phyloP scores from a whole-genome alignment of 306 rosid genomes.

The Coriaria nepalensis region DNA sequence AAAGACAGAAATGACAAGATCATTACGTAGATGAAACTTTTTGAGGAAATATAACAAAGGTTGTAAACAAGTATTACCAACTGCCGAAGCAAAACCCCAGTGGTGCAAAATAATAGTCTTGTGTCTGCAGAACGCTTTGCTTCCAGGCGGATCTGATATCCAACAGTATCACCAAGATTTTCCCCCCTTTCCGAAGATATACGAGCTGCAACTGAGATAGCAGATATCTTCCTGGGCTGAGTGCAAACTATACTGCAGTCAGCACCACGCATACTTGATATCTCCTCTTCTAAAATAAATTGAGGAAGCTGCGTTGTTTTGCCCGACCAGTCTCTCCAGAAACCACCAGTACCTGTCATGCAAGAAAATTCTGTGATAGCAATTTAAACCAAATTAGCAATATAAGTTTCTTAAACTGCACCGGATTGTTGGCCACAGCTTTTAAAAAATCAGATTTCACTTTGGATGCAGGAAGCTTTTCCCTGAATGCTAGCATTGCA shows the following conservation, averaged over 20 bases:
- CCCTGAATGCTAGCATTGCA: constrained; percentile 61
- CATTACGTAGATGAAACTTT: background rate
- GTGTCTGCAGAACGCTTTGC: constrained; percentile 72
- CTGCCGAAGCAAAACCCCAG: constrained; percentile 87
- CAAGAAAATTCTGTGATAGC: constrained; percentile 8
- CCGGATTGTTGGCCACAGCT: constrained; percentile 81
- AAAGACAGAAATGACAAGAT: background rate
- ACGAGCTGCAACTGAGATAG: constrained; percentile 91
- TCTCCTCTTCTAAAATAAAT: constrained; percentile 80
- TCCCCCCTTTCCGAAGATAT: constrained; percentile 89
- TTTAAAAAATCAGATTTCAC: constrained; percentile 68
- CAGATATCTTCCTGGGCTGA: constrained; percentile 97
- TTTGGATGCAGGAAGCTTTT: constrained; percentile 78
- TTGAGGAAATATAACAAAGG: constrained; percentile 6
- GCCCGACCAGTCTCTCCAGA: constrained; percentile 99
- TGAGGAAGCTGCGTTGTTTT: constrained; percentile 95
- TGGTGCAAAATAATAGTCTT: constrained; percentile 80
- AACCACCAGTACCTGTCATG: constrained; percentile 74
- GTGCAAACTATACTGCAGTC: constrained; percentile 80
- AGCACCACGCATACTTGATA: constrained; percentile 56
- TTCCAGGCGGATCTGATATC: constrained; percentile 93
- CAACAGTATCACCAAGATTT: constrained; percentile 76
- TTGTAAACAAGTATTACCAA: constrained; percentile 43
- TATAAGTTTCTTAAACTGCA: constrained; percentile 17
- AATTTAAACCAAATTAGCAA: background rate